Conservation (phyloP, 495 filamentous ascomycete species). For the Penicillium verhagenii region DNA sequence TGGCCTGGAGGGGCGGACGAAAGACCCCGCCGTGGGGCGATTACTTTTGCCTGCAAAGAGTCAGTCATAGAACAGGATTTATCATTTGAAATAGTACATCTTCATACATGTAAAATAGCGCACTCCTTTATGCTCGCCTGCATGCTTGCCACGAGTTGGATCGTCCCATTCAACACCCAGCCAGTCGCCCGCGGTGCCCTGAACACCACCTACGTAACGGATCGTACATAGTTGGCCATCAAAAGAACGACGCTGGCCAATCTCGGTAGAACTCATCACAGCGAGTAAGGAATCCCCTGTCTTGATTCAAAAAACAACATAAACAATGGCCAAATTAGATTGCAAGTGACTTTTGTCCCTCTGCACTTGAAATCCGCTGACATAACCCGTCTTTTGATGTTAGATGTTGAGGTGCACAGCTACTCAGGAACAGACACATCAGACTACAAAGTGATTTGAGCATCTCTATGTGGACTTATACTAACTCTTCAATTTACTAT, state of each 20-base stretch:
- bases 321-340: not conserved
- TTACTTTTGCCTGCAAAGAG: slow-evolving; percentile 58
- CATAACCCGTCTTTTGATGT: slow-evolving; percentile 20
- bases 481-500: too few relatives aligned
- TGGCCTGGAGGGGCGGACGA: slow-evolving; percentile 74
- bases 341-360: not conserved
- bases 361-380: slow-evolving; percentile 24
- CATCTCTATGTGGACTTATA: too few relatives aligned
- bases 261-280: slow-evolving; percentile 13
- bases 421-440: too few relatives aligned
- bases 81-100: not conserved
- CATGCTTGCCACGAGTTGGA: slow-evolving; percentile 78
- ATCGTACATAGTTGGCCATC: slow-evolving; percentile 75
- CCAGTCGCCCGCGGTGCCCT: slow-evolving; percentile 78
- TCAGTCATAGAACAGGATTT: not conserved
- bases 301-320: not conserved
- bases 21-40: slow-evolving; percentile 72
- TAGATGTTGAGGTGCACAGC: not conserved
- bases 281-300: not conserved
- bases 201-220: slow-evolving; percentile 74
- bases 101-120: slow-evolving; percentile 79
- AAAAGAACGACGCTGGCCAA: slow-evolving; percentile 70
- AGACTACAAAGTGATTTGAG: too few relatives aligned
- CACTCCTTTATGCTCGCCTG: slow-evolving; percentile 73
- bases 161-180: slow-evolving; percentile 98